Evolutionary conservation across 768 basidiomycete genomes (phyloP), one percentile per base, ranked within the genome.

Genomic region (Termitomyces sp.): DNA sequence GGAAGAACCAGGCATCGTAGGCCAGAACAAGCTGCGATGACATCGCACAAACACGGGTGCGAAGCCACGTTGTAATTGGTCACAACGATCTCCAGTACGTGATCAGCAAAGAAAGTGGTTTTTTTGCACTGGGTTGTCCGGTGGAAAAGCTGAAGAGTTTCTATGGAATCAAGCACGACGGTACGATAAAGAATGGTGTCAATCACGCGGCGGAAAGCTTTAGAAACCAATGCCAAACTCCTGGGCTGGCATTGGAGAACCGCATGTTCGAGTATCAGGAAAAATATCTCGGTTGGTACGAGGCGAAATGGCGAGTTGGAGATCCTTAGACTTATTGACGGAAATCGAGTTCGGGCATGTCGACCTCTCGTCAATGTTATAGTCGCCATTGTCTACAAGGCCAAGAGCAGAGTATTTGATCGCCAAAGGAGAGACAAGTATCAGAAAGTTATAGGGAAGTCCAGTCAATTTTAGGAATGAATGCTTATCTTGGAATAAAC

Each of bases 61-160:
- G 54, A 36, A 9, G 48, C 26, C 8, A 56, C 46, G 26, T 28
- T 46, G 50, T 62, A 62, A 66, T 46, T 63, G 60, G 72, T 73
- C 34, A 78, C 60, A 5, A 68, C 72, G n/a, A 78, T 58, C 39
- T 64, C 73, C 63, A 72, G 75, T 58, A 78, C 72, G 52, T 71
- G 68, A 7, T 57, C 54, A 15, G 70, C 57, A 36, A 73, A 56
- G 54, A 75, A 72, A 4, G 63, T 58, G 13, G 59, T 57, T 1
- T 63, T 56, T 53, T 69, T 73, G 16, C 65, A 62, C 18, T 62
- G 59, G 20, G 66, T 64, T 10, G 75, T 78, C 45, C 75, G 72
- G 55, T 70, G 60, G 47, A 80, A 74, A 18, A 75, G 68, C 13
- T 65, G 52, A 39, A 77, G 60, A 8, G 64, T 62, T 28, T 66